Conservation (phyloP, 352 stramenopile genomes). For the Pythium apleroticum region DNA sequence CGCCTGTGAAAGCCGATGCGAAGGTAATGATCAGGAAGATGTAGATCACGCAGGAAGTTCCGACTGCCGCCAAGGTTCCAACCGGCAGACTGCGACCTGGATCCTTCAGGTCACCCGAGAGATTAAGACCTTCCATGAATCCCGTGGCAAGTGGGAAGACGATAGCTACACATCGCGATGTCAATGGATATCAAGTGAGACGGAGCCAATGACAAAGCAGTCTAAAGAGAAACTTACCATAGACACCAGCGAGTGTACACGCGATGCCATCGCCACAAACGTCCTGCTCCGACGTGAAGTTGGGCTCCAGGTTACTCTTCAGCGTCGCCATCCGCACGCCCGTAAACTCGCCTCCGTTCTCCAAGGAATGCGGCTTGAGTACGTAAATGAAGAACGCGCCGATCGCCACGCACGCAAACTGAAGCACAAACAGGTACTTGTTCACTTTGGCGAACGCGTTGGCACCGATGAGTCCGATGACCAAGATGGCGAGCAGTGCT, state of each 20-base stretch:
- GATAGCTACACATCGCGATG: slow-evolving; percentile 35
- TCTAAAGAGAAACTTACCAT: slow-evolving; percentile 29
- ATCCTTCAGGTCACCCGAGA: slow-evolving; percentile 77
- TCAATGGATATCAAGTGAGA: too few species aligned
- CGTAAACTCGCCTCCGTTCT: slow-evolving; percentile 51
- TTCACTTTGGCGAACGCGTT: slow-evolving; percentile 77
- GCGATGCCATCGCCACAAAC: slow-evolving; percentile 37
- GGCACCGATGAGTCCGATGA: slow-evolving; percentile 65
- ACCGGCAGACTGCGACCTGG: slow-evolving; percentile 69
- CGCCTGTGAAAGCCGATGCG: slow-evolving; percentile 47
- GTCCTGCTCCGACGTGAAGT: slow-evolving; percentile 79
- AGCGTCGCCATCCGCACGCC: slow-evolving; percentile 45
- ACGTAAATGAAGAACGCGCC: slow-evolving; percentile 53
- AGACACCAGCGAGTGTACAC: slow-evolving; percentile 50
- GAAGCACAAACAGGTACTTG: slow-evolving; percentile 67
- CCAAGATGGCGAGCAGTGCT: slow-evolving; percentile 40
- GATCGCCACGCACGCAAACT: slow-evolving; percentile 62
- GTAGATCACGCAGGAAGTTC: slow-evolving; percentile 65
- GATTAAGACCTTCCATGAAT: slow-evolving; percentile 83
- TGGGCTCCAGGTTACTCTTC: slow-evolving; percentile 43
- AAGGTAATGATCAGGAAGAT: slow-evolving; percentile 73
- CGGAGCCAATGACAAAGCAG: too few species aligned
- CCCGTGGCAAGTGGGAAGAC: slow-evolving; percentile 83
- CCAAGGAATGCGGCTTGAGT: slow-evolving; percentile 33
- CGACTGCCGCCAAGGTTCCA: slow-evolving; percentile 63